These are phyloP conservation scores for Ocimum tenuiflorum DNA, from an alignment of 257 asterid species.

Conservation along the genomic window DNA sequence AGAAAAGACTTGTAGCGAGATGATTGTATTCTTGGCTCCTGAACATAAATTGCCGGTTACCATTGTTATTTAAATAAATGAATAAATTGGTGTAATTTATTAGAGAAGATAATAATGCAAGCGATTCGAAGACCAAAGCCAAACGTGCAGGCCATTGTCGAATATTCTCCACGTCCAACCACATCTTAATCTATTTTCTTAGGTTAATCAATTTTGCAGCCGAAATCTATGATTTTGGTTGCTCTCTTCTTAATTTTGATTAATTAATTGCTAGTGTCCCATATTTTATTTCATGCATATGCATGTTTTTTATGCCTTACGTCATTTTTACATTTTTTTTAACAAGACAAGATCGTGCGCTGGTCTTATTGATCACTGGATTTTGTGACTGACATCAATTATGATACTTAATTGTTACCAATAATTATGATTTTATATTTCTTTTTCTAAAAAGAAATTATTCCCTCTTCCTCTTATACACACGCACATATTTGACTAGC, in stretches of 20 bases:
- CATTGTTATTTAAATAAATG: too few species aligned
- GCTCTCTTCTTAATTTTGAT: neutral
- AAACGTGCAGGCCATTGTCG: slow-evolving; percentile 31
- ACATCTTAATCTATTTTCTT: slow-evolving; percentile 15
- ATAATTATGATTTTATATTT: too few species aligned
- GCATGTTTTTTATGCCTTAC: slow-evolving; percentile 22
- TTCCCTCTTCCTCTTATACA: too few species aligned
- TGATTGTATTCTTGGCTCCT: too few species aligned
- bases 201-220: neutral
- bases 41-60: too few species aligned
- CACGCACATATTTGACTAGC: too few species aligned
- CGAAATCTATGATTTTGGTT: slow-evolving; percentile 25
- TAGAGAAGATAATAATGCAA: slow-evolving; percentile 3
- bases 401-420: neutral
- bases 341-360: slow-evolving; percentile 15
- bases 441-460: too few species aligned
- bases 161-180: slow-evolving; percentile 14
- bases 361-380: neutral
- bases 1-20: too few species aligned
- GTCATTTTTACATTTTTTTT: neutral
- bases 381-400: neutral
- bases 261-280: neutral
- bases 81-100: neutral
- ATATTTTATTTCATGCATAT: slow-evolving; percentile 10
- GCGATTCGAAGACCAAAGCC: slow-evolving; percentile 13